Percentiles rank a stretch among this genome's conserved stretches.
phyloP scores from a whole-genome alignment of 1,284 basidiomycete genomes.

The Apiotrichum veenhuisii region DNA sequence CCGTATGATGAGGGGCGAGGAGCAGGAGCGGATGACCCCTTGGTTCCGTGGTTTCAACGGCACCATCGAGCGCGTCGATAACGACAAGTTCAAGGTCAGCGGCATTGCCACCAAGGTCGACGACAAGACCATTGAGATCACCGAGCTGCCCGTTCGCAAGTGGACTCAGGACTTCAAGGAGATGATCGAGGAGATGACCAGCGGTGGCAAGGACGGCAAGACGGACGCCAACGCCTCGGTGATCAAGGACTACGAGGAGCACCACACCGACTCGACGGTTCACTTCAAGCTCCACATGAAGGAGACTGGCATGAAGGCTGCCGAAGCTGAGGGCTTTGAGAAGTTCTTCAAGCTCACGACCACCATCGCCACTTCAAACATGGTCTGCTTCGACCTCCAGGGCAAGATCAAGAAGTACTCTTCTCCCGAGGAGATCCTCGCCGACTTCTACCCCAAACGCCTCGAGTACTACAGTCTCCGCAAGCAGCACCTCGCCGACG shows the following conservation, averaged over 20 bases:
- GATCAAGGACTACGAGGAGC: constrained; percentile 86
- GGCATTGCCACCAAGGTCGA: constrained; percentile 75
- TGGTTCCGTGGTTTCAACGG: constrained; percentile 98
- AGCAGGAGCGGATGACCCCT: constrained; percentile 78
- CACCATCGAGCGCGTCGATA: constrained; percentile 70
- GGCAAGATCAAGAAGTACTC: constrained; percentile 95
- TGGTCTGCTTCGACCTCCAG: constrained; percentile 97
- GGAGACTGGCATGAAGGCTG: constrained; percentile 76
- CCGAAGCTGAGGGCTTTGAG: constrained; percentile 79
- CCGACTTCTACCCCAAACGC: constrained; percentile 88
- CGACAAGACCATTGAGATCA: constrained; percentile 88
- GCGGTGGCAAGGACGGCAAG: constrained; percentile 33
- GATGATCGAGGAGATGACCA: constrained; percentile 69
- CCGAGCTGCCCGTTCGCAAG: constrained; percentile 88
- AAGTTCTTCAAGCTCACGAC: constrained; percentile 88
- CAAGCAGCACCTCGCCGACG: constrained; percentile 86
- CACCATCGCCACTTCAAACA: constrained; percentile 86
- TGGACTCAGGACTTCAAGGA: constrained; percentile 95
- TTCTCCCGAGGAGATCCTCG: constrained; percentile 84
- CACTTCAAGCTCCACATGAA: constrained; percentile 82
- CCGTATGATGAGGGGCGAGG: constrained; percentile 81
- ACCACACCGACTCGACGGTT: constrained; percentile 88
- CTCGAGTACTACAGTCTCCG: constrained; percentile 89
- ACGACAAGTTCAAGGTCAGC: constrained; percentile 81
- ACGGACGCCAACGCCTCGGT: constrained; percentile 60